Evolutionary conservation across 768 basidiomycete species (phyloP).

Genomic region (Coprinellus micaceus): DNA sequence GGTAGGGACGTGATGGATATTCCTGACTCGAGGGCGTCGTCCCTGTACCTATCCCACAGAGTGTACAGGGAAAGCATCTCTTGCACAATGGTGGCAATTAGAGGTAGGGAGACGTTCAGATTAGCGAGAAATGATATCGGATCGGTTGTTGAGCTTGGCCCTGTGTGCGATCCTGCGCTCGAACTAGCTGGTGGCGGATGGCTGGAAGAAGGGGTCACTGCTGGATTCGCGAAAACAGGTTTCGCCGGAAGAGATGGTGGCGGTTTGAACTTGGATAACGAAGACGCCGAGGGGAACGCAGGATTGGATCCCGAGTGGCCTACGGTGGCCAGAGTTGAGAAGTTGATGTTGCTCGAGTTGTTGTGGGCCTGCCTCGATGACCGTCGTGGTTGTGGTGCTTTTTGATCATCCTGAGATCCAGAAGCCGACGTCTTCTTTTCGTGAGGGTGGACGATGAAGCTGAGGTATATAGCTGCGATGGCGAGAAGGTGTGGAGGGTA

Average conservation of each 20-base stretch:
- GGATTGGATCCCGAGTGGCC: conserved; percentile 9
- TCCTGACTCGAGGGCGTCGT: conserved; percentile 44
- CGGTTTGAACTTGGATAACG: conserved; percentile 32
- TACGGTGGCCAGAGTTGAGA: conserved; percentile 12
- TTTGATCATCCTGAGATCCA: conserved; percentile 11
- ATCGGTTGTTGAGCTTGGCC: conserved; percentile 65
- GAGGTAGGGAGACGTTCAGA: conserved; percentile 79
- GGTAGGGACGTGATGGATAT: conserved; percentile 22
- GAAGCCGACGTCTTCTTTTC: conserved; percentile 30
- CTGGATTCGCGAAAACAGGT: conserved; percentile 19
- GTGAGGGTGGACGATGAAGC: conserved; percentile 68
- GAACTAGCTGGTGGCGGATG: conserved; percentile 13
- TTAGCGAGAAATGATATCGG: conserved; percentile 79
- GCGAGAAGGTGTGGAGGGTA: conserved; percentile 96
- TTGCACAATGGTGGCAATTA: conserved; percentile 81
- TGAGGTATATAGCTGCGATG: conserved; percentile 86
- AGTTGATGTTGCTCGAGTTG: conserved; percentile 6
- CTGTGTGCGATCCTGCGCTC: conserved; percentile 27
- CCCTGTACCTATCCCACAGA: conserved; percentile 82
- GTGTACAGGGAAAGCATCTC: conserved; percentile 89
- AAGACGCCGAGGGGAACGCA: conserved; percentile 20
- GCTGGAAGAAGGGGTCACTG: not conserved
- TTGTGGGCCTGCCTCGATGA: conserved; percentile 29
- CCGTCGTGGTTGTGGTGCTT: conserved; percentile 32
- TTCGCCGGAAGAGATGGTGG: conserved; percentile 53